These are phyloP conservation scores for Polytolypa hystricis DNA, from an alignment of 2,329 filamentous ascomycete species.

Conservation along the genomic window DNA sequence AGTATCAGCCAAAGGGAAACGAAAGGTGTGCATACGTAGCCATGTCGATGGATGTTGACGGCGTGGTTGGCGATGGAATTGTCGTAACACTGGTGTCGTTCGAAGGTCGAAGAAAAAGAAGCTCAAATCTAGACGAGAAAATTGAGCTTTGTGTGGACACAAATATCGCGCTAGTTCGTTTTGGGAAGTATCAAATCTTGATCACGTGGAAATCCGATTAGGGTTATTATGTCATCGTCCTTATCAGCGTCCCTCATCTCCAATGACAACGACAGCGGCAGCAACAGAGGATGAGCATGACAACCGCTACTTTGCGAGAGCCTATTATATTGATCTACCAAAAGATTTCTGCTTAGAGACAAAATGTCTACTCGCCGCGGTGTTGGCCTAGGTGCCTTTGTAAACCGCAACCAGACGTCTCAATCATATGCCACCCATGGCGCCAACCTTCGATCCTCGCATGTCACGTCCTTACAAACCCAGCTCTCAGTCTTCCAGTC, in stretches of 20 bases:
- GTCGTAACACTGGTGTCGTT: slow-evolving; percentile 18
- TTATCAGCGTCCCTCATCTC: not conserved
- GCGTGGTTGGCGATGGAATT: slow-evolving; percentile 28
- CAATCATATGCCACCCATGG: slow-evolving; percentile 89
- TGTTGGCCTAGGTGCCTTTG: slow-evolving; percentile 83
- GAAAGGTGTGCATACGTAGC: slow-evolving; percentile 47
- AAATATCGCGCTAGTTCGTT: slow-evolving; percentile 14
- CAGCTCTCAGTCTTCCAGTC: slow-evolving; percentile 95
- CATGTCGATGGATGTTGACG: slow-evolving; percentile 44
- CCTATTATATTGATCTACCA: not conserved
- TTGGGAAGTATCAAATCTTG: too few relatives aligned
- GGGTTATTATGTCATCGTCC: slow-evolving; percentile 18
- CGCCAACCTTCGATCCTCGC: slow-evolving; percentile 69
- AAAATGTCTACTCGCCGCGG: slow-evolving; percentile 44
- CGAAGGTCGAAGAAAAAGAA: slow-evolving; percentile 17
- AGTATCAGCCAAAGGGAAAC: slow-evolving; percentile 24
- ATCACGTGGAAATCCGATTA: too few relatives aligned
- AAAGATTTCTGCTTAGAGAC: not conserved
- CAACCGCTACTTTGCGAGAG: not conserved
- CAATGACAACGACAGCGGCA: slow-evolving; percentile 2
- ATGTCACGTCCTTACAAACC: slow-evolving; percentile 76
- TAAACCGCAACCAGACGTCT: slow-evolving; percentile 70
- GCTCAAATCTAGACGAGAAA: slow-evolving; percentile 9
- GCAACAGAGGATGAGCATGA: too few relatives aligned
- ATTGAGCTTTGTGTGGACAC: slow-evolving; percentile 27